Percentiles rank a stretch among this genome's conserved stretches.
phyloP scores from a whole-genome alignment of 129 eudicot genomes.

The Kitagawia praeruptora region DNA sequence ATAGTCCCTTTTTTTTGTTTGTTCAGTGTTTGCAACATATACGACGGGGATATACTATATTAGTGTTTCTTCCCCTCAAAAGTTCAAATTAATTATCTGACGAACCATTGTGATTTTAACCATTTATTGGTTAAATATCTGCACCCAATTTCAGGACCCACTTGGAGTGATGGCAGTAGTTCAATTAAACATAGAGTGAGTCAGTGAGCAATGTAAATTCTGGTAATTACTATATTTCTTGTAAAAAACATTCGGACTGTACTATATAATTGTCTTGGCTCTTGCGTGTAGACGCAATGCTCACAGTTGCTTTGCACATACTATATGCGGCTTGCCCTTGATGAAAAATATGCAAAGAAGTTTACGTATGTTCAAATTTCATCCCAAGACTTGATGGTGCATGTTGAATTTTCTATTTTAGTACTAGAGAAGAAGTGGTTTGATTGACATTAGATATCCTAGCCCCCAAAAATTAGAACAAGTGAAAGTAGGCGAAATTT shows the following conservation, averaged over 20 bases:
- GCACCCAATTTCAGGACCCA: neutral
- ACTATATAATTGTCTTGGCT: no score
- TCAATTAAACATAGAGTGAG: neutral
- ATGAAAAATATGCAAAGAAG: no score
- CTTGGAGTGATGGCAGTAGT: neutral
- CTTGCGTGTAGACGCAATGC: neutral
- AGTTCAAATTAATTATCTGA: neutral
- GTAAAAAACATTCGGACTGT: neutral
- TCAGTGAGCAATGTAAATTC: neutral
- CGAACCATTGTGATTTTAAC: neutral
- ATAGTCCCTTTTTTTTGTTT: neutral
- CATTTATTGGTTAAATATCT: neutral
- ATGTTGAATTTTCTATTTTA: no score
- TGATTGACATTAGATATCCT: no score
- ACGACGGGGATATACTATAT: neutral
- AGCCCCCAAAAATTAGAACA: no score
- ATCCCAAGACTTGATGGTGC: neutral
- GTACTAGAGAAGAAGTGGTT: no score
- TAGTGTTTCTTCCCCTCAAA: neutral
- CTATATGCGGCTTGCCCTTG: no score
- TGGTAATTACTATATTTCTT: neutral
- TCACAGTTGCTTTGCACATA: no score
- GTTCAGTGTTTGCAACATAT: neutral
- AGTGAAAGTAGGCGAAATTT: no score
- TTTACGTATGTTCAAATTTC: neutral